Percentiles rank a stretch among this genome's conserved stretches.
phyloP scores from a whole-genome alignment of 192 early-diverging fungal species.

The Spizellomyces sp. region DNA sequence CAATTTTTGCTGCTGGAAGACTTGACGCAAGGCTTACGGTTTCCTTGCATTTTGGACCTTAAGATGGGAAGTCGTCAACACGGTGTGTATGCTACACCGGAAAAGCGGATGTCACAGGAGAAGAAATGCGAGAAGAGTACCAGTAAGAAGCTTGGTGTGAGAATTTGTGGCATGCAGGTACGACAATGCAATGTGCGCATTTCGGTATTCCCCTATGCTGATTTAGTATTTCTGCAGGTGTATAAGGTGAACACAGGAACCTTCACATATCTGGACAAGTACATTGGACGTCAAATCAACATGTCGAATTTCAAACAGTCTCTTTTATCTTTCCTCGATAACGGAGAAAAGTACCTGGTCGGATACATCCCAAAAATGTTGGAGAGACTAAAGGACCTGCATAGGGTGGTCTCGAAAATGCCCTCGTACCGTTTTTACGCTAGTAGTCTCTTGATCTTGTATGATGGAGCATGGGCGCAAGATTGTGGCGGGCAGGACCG shows the following conservation, averaged over 20 bases:
- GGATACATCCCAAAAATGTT: slow-evolving; percentile 83
- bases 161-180: slow-evolving; percentile 98
- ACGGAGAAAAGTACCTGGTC: slow-evolving; percentile 73
- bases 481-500: slow-evolving; percentile 7
- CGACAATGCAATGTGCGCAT: neutral
- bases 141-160: slow-evolving; percentile 86
- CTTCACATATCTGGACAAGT: slow-evolving; percentile 93
- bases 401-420: slow-evolving; percentile 74
- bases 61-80: slow-evolving; percentile 99
- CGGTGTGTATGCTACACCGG: slow-evolving; percentile 80
- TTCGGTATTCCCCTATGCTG: neutral
- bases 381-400: slow-evolving; percentile 71
- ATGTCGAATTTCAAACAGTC: slow-evolving; percentile 75
- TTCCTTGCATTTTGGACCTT: slow-evolving; percentile 94
- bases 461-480: slow-evolving; percentile 75
- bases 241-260: slow-evolving; percentile 74
- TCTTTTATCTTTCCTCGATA: slow-evolving; percentile 82
- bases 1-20: slow-evolving; percentile 95
- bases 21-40: slow-evolving; percentile 83
- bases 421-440: slow-evolving; percentile 90
- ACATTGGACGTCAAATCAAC: slow-evolving; percentile 87
- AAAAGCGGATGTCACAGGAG: slow-evolving; percentile 86
- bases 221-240: slow-evolving; percentile 52
- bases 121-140: slow-evolving; percentile 92
- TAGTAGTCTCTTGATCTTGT: slow-evolving; percentile 85